Conservation (phyloP, 1,284 basidiomycete species). For the Acaromyces ingoldii region DNA sequence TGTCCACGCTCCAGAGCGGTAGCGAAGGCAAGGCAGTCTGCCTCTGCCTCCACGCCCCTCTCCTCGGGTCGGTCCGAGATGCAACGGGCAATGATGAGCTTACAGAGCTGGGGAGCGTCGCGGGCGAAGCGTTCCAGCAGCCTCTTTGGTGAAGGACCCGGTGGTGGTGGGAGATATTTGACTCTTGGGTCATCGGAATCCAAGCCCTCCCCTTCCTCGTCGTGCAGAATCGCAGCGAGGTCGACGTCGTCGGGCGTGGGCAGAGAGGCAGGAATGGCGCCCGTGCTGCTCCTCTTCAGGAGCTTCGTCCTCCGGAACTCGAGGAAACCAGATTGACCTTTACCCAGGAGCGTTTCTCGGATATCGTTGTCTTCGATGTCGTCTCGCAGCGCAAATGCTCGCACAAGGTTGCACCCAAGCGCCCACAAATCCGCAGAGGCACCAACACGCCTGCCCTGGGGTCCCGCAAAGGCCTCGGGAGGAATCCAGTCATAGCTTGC, state of each 20-base stretch:
- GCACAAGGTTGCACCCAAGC: slow-evolving; percentile 42
- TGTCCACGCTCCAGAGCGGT: slow-evolving; percentile 29
- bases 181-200: background rate
- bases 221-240: slow-evolving; percentile 12
- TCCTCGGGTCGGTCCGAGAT: slow-evolving; percentile 25
- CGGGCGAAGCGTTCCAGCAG: slow-evolving; percentile 36
- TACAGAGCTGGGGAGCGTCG: slow-evolving; percentile 30
- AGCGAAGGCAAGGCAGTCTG: slow-evolving; percentile 33
- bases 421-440: slow-evolving; percentile 46
- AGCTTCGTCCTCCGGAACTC: slow-evolving; percentile 14
- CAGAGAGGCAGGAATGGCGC: slow-evolving; percentile 3
- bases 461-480: slow-evolving; percentile 37
- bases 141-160: slow-evolving; percentile 21
- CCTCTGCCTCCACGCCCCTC: slow-evolving; percentile 20
- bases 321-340: slow-evolving; percentile 32
- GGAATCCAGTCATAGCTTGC: slow-evolving; percentile 48
- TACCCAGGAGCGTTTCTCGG: slow-evolving; percentile 34
- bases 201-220: background rate
- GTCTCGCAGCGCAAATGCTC: slow-evolving; percentile 45
- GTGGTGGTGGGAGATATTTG: background rate
- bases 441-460: slow-evolving; percentile 40
- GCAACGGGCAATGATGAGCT: slow-evolving; percentile 32
- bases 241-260: slow-evolving; percentile 16
- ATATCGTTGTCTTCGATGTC: slow-evolving; percentile 36
- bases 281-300: slow-evolving; percentile 6